A percentile compares a stretch with the other conserved stretches of the same genome.
These are phyloP conservation scores for Xylariaceae sp. DNA, from an alignment of 2,329 filamentous ascomycete genomes.

Conservation along the genomic window DNA sequence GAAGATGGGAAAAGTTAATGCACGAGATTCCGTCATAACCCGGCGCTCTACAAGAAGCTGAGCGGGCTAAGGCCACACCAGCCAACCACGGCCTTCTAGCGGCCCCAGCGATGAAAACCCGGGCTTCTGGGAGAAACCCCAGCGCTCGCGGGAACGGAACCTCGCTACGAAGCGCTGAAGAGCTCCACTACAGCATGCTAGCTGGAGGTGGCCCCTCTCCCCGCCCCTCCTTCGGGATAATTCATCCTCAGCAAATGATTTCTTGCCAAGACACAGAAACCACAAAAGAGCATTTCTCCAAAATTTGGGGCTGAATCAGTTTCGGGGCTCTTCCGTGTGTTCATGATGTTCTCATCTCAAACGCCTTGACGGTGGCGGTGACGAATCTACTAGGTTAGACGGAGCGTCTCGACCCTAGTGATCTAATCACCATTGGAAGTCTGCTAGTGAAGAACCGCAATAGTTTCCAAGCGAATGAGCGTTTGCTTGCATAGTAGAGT, in stretches of 20 bases:
- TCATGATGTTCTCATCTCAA: no score
- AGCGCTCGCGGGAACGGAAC: constrained; percentile 16
- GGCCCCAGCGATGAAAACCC: constrained; percentile 30
- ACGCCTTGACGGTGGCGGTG: no score
- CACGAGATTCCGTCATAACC: constrained; percentile 42
- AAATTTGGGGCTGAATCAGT: background rate
- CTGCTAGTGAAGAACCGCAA: no score
- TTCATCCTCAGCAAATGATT: background rate
- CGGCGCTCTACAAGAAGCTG: constrained; percentile 33
- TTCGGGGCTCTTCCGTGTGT: no score
- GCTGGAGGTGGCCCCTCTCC: background rate
- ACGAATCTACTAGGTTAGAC: no score
- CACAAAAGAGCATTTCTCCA: background rate
- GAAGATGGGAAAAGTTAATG: constrained; percentile 31
- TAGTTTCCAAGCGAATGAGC: constrained; percentile 2
- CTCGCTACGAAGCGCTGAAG: background rate
- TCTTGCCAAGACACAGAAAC: background rate
- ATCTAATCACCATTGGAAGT: no score
- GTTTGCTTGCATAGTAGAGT: background rate
- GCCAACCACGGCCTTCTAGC: constrained; percentile 16
- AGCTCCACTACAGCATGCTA: background rate
- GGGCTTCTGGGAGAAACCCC: constrained; percentile 15
- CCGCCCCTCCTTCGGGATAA: background rate
- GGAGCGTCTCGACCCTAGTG: no score
- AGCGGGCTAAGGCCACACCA: background rate